Percentiles rank a stretch among this genome's conserved stretches.
phyloP scores from a whole-genome alignment of 1,284 basidiomycete genomes.

The Tremellales sp. region DNA sequence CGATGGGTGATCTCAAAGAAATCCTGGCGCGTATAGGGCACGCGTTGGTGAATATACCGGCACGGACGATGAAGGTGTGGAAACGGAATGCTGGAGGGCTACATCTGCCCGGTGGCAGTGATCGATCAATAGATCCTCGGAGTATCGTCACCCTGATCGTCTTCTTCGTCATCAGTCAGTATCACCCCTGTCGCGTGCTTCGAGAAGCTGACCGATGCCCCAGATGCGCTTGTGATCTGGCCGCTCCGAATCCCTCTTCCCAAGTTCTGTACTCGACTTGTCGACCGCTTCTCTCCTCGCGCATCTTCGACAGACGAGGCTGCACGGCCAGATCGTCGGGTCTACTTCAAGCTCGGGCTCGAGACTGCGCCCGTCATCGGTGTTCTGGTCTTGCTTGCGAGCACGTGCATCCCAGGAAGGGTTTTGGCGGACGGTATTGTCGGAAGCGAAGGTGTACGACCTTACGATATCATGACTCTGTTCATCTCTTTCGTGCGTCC shows the following conservation, averaged over 20 bases:
- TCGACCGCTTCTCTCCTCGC: conserved; percentile 1
- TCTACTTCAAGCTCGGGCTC: conserved; percentile 59
- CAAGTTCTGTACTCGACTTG: conserved; percentile 3
- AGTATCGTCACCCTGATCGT: conserved; percentile 64
- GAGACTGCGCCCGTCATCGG: conserved; percentile 72
- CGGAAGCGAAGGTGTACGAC: conserved; percentile 69
- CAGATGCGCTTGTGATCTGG: conserved; percentile 63
- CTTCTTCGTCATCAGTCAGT: conserved; percentile 69
- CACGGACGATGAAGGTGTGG: no score
- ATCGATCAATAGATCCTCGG: conserved; percentile 36
- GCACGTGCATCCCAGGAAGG: conserved; percentile 63
- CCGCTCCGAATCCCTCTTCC: conserved; percentile 59
- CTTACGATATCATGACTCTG: conserved; percentile 88
- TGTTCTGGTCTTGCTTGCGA: conserved; percentile 71
- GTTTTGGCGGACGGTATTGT: conserved; percentile 65
- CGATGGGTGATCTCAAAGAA: no score
- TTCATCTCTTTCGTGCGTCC: conserved; percentile 73
- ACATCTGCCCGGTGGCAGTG: conserved; percentile 15
- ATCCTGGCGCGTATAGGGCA: no score
- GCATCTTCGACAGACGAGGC: background rate
- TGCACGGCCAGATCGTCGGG: conserved; percentile 5
- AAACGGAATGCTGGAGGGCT: no score
- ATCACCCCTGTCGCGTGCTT: background rate
- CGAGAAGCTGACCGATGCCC: background rate
- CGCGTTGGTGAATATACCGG: no score